Percentiles rank a stretch among this genome's conserved stretches.
phyloP scores from a whole-genome alignment of 2,329 filamentous ascomycete genomes.

The Metarhizium guizhouense region DNA sequence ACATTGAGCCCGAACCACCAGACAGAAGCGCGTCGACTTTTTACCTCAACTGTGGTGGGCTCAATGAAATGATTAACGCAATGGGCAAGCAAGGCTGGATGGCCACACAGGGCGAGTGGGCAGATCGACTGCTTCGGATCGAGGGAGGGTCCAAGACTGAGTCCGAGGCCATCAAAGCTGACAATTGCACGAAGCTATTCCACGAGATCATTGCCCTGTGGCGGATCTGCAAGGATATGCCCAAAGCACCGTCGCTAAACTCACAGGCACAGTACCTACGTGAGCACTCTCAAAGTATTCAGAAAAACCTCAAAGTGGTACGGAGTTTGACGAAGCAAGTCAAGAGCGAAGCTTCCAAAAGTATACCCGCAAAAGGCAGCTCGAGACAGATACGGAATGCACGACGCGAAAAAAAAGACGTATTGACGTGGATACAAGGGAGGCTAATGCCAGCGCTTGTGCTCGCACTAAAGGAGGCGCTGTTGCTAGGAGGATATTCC shows the following conservation, averaged over 20 bases:
- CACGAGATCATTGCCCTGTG: not conserved
- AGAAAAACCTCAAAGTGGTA: not conserved
- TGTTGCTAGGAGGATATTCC: constrained; percentile 11
- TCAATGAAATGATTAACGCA: not conserved
- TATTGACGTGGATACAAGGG: constrained; percentile 8
- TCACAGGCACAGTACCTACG: not conserved
- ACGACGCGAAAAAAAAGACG: not conserved
- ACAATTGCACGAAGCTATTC: not conserved
- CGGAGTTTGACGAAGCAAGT: not conserved
- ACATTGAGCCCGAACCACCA: constrained; percentile 4
- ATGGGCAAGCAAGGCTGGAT: constrained; percentile 5
- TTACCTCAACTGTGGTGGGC: not conserved
- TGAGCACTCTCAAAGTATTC: not conserved
- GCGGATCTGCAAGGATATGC: not conserved
- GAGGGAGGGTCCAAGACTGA: not conserved
- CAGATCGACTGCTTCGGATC: not conserved
- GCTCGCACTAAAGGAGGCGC: constrained; percentile 12
- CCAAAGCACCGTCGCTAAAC: not conserved
- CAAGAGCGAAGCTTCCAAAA: not conserved
- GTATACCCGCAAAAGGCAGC: not conserved
- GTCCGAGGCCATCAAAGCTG: not conserved
- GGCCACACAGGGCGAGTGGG: not conserved
- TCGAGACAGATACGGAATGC: not conserved
- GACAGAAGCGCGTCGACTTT: not conserved
- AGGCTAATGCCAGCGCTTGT: constrained; percentile 18